Percentiles rank a stretch among this genome's conserved stretches.
Evolutionary conservation across 331 rosid genomes (phyloP).

Genomic region (Malus hybrid): DNA sequence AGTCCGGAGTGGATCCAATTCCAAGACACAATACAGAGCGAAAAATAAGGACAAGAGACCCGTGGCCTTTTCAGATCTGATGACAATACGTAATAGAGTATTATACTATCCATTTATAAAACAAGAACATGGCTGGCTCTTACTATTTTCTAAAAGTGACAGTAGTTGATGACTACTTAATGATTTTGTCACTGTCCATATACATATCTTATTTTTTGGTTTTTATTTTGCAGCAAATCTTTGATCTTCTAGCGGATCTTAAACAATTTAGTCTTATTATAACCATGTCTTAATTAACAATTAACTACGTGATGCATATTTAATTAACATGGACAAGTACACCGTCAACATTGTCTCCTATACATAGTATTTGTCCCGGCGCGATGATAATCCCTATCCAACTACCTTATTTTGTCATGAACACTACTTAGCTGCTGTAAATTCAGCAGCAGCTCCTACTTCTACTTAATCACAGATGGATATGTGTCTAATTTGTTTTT

Average conservation of each 20-base stretch:
- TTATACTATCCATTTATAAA: background rate
- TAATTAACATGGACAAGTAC: background rate
- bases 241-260: background rate
- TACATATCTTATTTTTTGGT: background rate
- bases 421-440: too few species aligned
- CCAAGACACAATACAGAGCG: too few species aligned
- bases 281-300: background rate
- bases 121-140: background rate
- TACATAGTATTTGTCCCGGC: too few species aligned
- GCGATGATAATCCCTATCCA: background rate
- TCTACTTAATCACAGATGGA: too few species aligned
- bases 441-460: too few species aligned
- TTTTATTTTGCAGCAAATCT: background rate
- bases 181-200: too few species aligned
- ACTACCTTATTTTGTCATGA: too few species aligned
- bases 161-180: too few species aligned
- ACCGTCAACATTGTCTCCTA: background rate
- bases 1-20: accelerated
- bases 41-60: too few species aligned
- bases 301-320: background rate
- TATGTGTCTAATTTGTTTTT: too few species aligned
- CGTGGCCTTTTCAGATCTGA: background rate
- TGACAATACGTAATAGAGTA: background rate
- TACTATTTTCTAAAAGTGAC: too few species aligned
- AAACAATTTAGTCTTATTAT: background rate